A percentile compares a stretch with the other conserved stretches of the same genome.
Conservation (phyloP, 1,284 basidiomycete genomes). For the Microbotryum saponariae region DNA sequence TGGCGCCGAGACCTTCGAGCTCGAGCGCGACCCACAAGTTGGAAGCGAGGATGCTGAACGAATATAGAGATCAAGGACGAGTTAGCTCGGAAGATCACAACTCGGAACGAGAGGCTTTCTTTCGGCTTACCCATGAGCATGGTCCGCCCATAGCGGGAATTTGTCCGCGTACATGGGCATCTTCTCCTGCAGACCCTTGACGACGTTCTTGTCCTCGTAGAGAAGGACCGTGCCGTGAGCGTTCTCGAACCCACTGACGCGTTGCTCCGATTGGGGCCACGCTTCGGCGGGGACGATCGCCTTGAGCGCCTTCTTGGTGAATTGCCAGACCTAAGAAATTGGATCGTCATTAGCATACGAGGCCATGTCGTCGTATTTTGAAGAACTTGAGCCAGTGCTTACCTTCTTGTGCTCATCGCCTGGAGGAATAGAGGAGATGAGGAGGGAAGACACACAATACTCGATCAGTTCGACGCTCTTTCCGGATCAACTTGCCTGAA, state of each 20-base stretch:
- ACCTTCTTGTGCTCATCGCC: constrained; percentile 14
- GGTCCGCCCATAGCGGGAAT: constrained; percentile 38
- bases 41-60: constrained; percentile 38
- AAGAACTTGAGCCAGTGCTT: not conserved
- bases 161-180: constrained; percentile 42
- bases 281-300: constrained; percentile 31
- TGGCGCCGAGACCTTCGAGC: constrained; percentile 45
- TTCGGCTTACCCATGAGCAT: constrained; percentile 9
- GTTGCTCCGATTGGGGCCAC: constrained; percentile 24
- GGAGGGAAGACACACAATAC: too few relatives aligned
- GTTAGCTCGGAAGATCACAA: constrained; percentile 25
- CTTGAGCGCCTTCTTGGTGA: constrained; percentile 37
- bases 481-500: not conserved
- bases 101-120: not conserved
- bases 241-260: constrained; percentile 41
- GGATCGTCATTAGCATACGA: too few relatives aligned
- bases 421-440: not conserved
- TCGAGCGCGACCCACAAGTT: constrained; percentile 46
- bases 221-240: constrained; percentile 47
- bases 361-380: too few relatives aligned
- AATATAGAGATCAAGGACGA: not conserved
- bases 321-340: constrained; percentile 40
- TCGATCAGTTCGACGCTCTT: constrained; percentile 37
- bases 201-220: constrained; percentile 41
- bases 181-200: constrained; percentile 39